These are phyloP conservation scores for Saturnispora zaruensis DNA, from an alignment of 805 yeast genomes.

Conservation along the genomic window DNA sequence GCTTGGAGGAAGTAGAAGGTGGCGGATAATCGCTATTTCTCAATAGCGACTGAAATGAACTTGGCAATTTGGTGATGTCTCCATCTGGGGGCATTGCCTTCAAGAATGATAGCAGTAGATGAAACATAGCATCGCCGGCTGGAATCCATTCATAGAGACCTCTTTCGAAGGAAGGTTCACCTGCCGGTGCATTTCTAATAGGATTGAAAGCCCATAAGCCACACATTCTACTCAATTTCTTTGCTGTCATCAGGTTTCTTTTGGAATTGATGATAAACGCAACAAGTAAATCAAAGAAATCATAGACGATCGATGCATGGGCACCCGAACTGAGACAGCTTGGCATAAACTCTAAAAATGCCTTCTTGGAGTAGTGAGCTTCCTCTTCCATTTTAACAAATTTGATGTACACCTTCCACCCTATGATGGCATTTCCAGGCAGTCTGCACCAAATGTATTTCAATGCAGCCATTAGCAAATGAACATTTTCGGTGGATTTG, in stretches of 20 bases:
- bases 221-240: slow-evolving; percentile 72
- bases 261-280: slow-evolving; percentile 72
- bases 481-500: slow-evolving; percentile 45
- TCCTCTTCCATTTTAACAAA: slow-evolving; percentile 59
- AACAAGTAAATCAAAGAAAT: slow-evolving; percentile 73
- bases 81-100: slow-evolving; percentile 68
- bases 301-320: slow-evolving; percentile 84
- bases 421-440: slow-evolving; percentile 70
- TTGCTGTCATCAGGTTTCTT: slow-evolving; percentile 68
- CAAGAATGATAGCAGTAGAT: slow-evolving; percentile 64
- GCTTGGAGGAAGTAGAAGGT: slow-evolving; percentile 25
- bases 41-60: slow-evolving; percentile 53
- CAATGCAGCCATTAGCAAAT: slow-evolving; percentile 61
- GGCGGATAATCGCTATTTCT: slow-evolving; percentile 76
- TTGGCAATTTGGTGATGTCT: slow-evolving; percentile 48
- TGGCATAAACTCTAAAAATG: slow-evolving; percentile 79
- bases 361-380: slow-evolving; percentile 57
- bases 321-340: slow-evolving; percentile 73
- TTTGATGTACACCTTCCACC: slow-evolving; percentile 75
- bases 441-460: slow-evolving; percentile 84
- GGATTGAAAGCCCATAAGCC: slow-evolving; percentile 78
- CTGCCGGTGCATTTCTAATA: slow-evolving; percentile 28
- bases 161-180: slow-evolving; percentile 43
- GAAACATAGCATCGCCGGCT: slow-evolving; percentile 81
- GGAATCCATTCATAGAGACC: slow-evolving; percentile 74